phyloP scores from a whole-genome alignment of 345 rosid genomes.

The Pistacia vera region DNA sequence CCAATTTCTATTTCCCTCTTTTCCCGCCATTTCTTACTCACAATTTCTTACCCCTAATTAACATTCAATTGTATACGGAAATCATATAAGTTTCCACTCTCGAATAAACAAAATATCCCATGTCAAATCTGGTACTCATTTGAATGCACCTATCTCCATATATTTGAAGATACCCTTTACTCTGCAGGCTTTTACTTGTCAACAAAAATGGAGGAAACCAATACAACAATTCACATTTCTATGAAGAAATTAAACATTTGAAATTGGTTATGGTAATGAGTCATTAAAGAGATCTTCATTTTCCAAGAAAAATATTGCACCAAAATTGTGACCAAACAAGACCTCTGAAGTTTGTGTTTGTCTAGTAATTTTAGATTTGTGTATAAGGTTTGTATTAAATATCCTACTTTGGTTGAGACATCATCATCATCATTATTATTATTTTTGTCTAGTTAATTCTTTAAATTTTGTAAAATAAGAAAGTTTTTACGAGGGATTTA shows the following conservation, averaged over 20 bases:
- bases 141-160: not conserved
- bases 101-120: too few species aligned
- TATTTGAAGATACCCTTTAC: constrained; percentile 14
- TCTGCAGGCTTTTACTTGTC: constrained; percentile 37
- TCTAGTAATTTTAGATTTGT: constrained; percentile 2
- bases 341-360: constrained; percentile 15
- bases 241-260: not conserved
- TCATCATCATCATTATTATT: too few species aligned
- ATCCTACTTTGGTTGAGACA: not conserved
- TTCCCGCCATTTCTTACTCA: too few species aligned
- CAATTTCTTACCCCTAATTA: too few species aligned
- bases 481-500: too few species aligned
- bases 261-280: constrained; percentile 17
- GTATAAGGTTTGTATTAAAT: constrained; percentile 7
- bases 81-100: too few species aligned
- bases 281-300: constrained; percentile 23
- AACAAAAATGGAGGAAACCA: constrained; percentile 16
- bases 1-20: too few species aligned
- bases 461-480: too few species aligned
- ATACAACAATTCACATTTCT: not conserved
- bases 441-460: too few species aligned
- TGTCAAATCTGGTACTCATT: too few species aligned
- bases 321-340: constrained; percentile 7
- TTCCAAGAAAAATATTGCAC: constrained; percentile 26
- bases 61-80: too few species aligned